Conservation (phyloP, 208 protist species). For the Crithidia bombi region DNA sequence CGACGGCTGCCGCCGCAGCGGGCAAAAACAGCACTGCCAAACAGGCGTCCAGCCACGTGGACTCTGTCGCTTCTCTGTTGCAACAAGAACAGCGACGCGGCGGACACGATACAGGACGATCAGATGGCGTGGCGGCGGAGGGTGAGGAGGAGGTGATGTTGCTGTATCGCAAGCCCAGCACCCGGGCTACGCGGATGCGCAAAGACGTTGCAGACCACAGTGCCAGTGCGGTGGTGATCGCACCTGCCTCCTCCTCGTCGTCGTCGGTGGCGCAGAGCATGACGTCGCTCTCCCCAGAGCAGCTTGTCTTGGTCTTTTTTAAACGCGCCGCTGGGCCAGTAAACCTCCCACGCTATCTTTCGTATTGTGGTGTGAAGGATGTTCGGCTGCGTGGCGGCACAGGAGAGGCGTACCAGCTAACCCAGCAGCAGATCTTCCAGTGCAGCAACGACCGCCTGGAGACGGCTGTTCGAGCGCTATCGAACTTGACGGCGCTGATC, state of each 20-base stretch:
- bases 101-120: neutral
- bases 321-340: slow-evolving; percentile 11
- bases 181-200: neutral
- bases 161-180: slow-evolving; percentile 35
- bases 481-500: slow-evolving; percentile 37
- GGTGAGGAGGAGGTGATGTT: slow-evolving; percentile 41
- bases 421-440: slow-evolving; percentile 22
- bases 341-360: slow-evolving; percentile 20
- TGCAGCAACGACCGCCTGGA: slow-evolving; percentile 39
- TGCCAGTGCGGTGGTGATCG: neutral
- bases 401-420: neutral
- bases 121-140: neutral
- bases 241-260: neutral
- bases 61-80: slow-evolving; percentile 10
- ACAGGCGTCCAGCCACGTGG: neutral
- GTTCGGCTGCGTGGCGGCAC: neutral
- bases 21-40: slow-evolving; percentile 7
- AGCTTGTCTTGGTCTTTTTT: slow-evolving; percentile 14
- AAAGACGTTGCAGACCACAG: neutral
- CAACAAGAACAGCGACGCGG: slow-evolving; percentile 2
- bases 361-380: slow-evolving; percentile 17
- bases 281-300: slow-evolving; percentile 2
- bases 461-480: slow-evolving; percentile 40
- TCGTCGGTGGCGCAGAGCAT: neutral
- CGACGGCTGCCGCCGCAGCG: neutral